Conservation (phyloP, 495 filamentous ascomycete species). For the Terfezia claveryi region DNA sequence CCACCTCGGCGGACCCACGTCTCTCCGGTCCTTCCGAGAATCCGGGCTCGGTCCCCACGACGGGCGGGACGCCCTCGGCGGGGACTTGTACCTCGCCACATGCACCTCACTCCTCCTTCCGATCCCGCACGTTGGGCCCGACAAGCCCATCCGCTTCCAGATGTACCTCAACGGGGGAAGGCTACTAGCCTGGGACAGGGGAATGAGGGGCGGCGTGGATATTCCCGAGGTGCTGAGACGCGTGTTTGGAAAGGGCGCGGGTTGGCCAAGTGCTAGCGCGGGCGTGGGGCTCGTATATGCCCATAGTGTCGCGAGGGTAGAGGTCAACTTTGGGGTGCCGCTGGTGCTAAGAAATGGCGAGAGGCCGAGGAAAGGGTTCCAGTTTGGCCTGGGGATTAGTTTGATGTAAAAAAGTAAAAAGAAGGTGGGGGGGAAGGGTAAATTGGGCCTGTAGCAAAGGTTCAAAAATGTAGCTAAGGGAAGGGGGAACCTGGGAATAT, state of each 20-base stretch:
- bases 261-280: constrained; percentile 55
- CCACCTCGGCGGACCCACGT: constrained; percentile 77
- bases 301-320: constrained; percentile 74
- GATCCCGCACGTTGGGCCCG: constrained; percentile 50
- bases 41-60: constrained; percentile 75
- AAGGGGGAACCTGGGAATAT: no score
- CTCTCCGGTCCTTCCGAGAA: constrained; percentile 81
- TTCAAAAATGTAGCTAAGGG: no score
- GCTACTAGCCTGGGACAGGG: constrained; percentile 34
- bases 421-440: no score
- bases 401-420: constrained; percentile 68
- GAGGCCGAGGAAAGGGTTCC: constrained; percentile 70
- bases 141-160: constrained; percentile 71
- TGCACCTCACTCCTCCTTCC: constrained; percentile 68
- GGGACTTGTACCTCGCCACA: constrained; percentile 75
- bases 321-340: constrained; percentile 83
- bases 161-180: constrained; percentile 79
- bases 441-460: no score
- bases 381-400: constrained; percentile 81
- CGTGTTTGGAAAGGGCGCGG: constrained; percentile 8
- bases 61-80: constrained; percentile 62
- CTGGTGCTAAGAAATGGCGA: constrained; percentile 61
- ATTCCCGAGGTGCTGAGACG: constrained; percentile 24
- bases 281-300: constrained; percentile 86
- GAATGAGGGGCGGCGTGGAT: constrained; percentile 16